Evolutionary conservation across 768 basidiomycete genomes (phyloP), one percentile per base, ranked within the genome.

Genomic region (Termitomyces sp.): DNA sequence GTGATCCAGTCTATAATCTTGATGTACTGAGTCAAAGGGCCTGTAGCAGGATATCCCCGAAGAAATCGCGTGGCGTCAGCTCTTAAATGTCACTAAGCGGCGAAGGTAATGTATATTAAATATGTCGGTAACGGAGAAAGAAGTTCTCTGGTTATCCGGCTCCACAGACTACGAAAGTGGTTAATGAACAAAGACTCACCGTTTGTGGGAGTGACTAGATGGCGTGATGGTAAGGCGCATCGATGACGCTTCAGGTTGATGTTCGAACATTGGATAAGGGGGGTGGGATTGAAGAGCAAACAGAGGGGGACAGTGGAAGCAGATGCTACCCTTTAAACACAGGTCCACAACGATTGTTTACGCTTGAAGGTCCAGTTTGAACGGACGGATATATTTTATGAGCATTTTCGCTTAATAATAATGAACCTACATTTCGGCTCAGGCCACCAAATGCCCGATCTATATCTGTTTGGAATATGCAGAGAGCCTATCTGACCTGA

Each of bases 31-130:
- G 6, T 24, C 39, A 13, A 56, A 49, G 10, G 49, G 18, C 14
- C 57, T 61, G 32, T 3, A 34, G 8, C 36, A 18, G 18, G 32
- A 44, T 13, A 37, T 29, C 29, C 29, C 29, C 29, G n/a, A 9
- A 50, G 22, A 29, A 1, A 6, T 9, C 10, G 43, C 59, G 60
- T 61, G 60, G 60, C 57, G 60, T 61, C 46, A 61, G 57, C 24
- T 44, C 27, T 53, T 24, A 14, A 56, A 20, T 20, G n/a, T 31
- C n/a, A 31, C n/a, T 10, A 26, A 50, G 7, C n/a, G 13, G 16
- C 1, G 20, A 50, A 52, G 27, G 26, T 27, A 12, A 41, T 7
- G 3, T 26, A 39, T 13, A 24, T n/a, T 4, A 3, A 10, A 37
- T 27, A 37, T 22, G 13, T 16, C 4, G 32, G 16, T 2, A 37